phyloP scores from a whole-genome alignment of 805 yeast genomes.

The Spathaspora hagerdaliae region DNA sequence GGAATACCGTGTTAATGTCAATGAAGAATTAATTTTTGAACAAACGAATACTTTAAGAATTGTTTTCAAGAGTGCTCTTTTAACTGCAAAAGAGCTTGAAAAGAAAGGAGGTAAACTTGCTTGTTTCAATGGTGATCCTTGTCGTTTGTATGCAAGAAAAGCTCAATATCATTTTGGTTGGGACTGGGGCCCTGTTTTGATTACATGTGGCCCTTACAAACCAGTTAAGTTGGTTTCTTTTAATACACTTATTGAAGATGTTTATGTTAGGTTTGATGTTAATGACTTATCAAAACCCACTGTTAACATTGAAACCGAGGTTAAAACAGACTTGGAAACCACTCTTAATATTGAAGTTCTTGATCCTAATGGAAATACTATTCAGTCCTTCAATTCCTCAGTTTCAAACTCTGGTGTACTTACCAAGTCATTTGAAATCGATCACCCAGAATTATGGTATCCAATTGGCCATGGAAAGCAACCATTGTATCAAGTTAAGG shows the following conservation, averaged over 20 bases:
- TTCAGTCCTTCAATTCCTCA: not conserved
- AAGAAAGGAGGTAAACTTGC: slow-evolving; percentile 15
- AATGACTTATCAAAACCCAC: slow-evolving; percentile 4
- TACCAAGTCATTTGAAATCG: slow-evolving; percentile 9
- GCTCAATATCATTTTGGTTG: slow-evolving; percentile 55
- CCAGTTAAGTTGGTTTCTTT: slow-evolving; percentile 28
- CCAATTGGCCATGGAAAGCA: slow-evolving; percentile 38
- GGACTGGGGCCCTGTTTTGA: slow-evolving; percentile 52
- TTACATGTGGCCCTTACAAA: slow-evolving; percentile 43
- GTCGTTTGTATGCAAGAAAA: slow-evolving; percentile 43
- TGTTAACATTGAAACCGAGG: slow-evolving; percentile 8
- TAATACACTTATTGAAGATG: slow-evolving; percentile 12
- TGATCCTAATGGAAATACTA: slow-evolving; percentile 10
- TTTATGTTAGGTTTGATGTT: slow-evolving; percentile 12
- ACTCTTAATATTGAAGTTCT: slow-evolving; percentile 7
- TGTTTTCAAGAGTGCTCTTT: slow-evolving; percentile 34
- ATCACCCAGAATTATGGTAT: slow-evolving; percentile 37
- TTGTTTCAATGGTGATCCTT: slow-evolving; percentile 41
- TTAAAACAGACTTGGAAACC: not conserved
- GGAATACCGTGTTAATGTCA: slow-evolving; percentile 26
- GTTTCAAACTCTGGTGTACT: not conserved
- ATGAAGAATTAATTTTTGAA: slow-evolving; percentile 7
- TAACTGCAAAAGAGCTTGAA: slow-evolving; percentile 29
- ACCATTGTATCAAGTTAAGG: slow-evolving; percentile 22
- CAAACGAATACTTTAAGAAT: slow-evolving; percentile 30